Evolutionary conservation across 345 rosid genomes (phyloP).

Genomic region (Alliaria petiolata): DNA sequence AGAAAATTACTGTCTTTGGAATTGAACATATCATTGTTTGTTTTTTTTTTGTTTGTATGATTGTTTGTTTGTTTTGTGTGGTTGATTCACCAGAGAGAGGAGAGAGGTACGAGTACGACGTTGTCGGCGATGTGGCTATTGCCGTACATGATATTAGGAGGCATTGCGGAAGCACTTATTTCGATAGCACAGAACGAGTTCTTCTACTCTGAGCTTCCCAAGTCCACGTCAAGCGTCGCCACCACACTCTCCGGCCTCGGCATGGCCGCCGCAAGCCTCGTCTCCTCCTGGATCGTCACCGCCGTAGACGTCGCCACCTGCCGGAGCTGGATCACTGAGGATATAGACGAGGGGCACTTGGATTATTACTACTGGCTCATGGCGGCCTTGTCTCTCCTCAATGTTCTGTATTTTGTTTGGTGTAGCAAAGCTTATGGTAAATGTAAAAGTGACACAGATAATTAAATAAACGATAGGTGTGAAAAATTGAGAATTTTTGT

Average conservation of each 20-base stretch:
- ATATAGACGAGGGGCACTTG: constrained; percentile 48
- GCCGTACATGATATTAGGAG: constrained; percentile 34
- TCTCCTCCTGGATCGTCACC: constrained; percentile 39
- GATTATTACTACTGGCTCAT: constrained; percentile 55
- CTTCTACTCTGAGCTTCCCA: constrained; percentile 52
- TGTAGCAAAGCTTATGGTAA: constrained; percentile 49
- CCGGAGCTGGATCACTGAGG: constrained; percentile 46
- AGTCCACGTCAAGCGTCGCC: constrained; percentile 49
- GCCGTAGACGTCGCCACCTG: constrained; percentile 28
- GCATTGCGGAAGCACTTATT: constrained; percentile 46
- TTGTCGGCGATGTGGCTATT: constrained; percentile 55
- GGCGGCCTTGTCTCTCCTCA: constrained; percentile 33
- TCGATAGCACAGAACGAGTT: constrained; percentile 45
- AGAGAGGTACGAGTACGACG: constrained; percentile 3
- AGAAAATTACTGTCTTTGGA: too few relatives aligned
- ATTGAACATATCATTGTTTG: too few relatives aligned
- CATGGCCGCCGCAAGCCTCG: constrained; percentile 34
- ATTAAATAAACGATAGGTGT: neutral
- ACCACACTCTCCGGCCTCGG: constrained; percentile 31
- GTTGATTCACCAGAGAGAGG: constrained; percentile 15
- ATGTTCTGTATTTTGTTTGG: constrained; percentile 35
- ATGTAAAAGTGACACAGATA: constrained; percentile 8
- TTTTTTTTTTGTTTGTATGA: too few relatives aligned
- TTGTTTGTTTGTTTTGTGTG: neutral
- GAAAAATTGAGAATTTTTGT: neutral